Evolutionary conservation across 2,329 filamentous ascomycete genomes (phyloP).

Genomic region (Talaromyces sp.): DNA sequence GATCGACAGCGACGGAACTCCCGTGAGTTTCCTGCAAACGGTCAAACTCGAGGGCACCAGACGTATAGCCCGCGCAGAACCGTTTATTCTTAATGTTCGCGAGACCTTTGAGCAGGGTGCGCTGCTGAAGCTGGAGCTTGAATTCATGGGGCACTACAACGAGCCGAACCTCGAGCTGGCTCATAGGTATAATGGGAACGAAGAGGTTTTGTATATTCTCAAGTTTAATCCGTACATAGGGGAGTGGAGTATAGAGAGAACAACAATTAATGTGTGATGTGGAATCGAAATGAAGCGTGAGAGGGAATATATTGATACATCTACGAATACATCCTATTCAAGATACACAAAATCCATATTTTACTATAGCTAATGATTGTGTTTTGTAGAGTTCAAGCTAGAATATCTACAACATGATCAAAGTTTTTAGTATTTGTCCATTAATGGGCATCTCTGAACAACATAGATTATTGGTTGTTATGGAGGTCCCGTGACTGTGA

Average conservation of each 20-base stretch:
- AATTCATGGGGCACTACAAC: constrained; percentile 46
- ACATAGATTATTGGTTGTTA: background rate
- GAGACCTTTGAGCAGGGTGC: background rate
- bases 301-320: too few species aligned
- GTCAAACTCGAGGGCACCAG: background rate
- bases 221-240: constrained; percentile 16
- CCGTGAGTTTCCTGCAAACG: background rate
- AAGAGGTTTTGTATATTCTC: constrained; percentile 14
- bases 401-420: background rate
- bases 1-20: background rate
- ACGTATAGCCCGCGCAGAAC: background rate
- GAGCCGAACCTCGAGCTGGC: constrained; percentile 36
- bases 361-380: background rate
- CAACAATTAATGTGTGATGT: background rate
- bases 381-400: background rate
- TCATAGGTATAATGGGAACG: constrained; percentile 8
- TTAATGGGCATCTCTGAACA: background rate
- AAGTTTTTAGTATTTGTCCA: background rate
- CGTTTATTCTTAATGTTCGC: background rate
- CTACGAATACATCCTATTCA: too few species aligned
- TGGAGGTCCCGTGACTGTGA: background rate
- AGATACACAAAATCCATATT: background rate
- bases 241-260: constrained; percentile 9
- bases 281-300: background rate
- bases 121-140: constrained; percentile 33